Conservation (phyloP, 129 eudicot species). For the Rutidosis leptorrhynchoides region DNA sequence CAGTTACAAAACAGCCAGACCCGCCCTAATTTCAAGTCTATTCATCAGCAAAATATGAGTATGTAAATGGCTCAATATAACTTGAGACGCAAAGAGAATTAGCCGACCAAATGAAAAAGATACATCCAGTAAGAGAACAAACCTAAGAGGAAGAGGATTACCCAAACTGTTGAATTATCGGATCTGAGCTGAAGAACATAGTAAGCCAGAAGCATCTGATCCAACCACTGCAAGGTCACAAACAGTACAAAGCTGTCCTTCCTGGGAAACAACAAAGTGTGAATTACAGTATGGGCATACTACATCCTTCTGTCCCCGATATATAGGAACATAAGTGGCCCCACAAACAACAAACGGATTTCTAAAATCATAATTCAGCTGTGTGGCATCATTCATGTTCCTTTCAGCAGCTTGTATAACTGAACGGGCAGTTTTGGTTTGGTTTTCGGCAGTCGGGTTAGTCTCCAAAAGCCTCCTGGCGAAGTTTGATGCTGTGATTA, state of each 20-base stretch:
- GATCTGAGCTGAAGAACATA: constrained; percentile 67
- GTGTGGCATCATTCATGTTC: constrained; percentile 54
- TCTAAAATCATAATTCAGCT: constrained; percentile 68
- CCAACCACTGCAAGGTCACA: constrained; percentile 69
- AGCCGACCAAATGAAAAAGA: neutral
- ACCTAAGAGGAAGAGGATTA: constrained; percentile 5
- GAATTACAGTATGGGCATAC: constrained; percentile 64
- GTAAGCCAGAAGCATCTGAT: constrained; percentile 69
- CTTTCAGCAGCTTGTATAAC: constrained; percentile 73
- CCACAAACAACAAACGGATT: constrained; percentile 79
- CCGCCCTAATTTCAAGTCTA: neutral
- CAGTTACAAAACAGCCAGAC: neutral
- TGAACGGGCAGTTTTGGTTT: constrained; percentile 53
- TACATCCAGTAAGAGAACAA: neutral
- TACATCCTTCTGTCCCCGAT: constrained; percentile 64
- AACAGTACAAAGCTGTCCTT: constrained; percentile 62
- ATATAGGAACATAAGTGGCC: constrained; percentile 69
- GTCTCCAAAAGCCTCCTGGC: constrained; percentile 69
- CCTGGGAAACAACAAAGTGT: constrained; percentile 59
- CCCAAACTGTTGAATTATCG: constrained; percentile 40
- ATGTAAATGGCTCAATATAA: neutral
- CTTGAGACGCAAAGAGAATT: neutral
- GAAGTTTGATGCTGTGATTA: constrained; percentile 58
- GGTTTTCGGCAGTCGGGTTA: constrained; percentile 59
- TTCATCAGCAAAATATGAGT: neutral